Evolutionary conservation across 2,329 filamentous ascomycete genomes (phyloP), one percentile per base, ranked within the genome.

Genomic region (Talaromyces piceae): DNA sequence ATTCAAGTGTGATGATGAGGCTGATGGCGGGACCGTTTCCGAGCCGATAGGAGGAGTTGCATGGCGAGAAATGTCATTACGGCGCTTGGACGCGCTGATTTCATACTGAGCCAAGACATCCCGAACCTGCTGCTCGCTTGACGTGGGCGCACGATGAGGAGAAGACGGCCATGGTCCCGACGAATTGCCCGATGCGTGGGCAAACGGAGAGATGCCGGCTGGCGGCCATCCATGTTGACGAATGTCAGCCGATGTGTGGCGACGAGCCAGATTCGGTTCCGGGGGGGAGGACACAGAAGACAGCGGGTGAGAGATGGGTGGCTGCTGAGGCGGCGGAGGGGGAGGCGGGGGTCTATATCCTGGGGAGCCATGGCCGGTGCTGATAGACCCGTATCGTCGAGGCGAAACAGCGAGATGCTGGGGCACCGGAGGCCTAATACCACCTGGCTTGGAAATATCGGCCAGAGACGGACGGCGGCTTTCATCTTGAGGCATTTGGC

Each of bases 191-290:
- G 84, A 83, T 6, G 77, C 73, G 62, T 81, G 76, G 3, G 79
- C 76, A 63, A 83, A 87, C 9, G 84, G 87, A 4, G 85, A 86
- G 23, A 80, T 76, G 39, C 75, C 63, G 45, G 65, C 59, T 37
- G 67, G 64, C 76, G 77, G 84, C 83, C 87, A 91, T 31, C 86
- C 88, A 64, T 90, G 86, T 60, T 91, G 86, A 49, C 93, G 85
- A 59, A 98, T 97, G 66, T 98, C 93, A 53, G 93, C 93, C 33
- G 91, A 91, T 1, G 93, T 98, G 70, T 98, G 93, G 55, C 91
- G 82, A 56, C 91, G 84, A 41, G 83, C 81, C 44, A 95, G 76
- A 61, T 83, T 90, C 51, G 82, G 79, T 1, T 67, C 69, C n/a
- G 79, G 77, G 22, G 80, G 77, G 31, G 80, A 80, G 18, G 74